A percentile compares a stretch with the other conserved stretches of the same genome.
phyloP scores from a whole-genome alignment of 129 eudicot species.

The Saposhnikovia divaricata region DNA sequence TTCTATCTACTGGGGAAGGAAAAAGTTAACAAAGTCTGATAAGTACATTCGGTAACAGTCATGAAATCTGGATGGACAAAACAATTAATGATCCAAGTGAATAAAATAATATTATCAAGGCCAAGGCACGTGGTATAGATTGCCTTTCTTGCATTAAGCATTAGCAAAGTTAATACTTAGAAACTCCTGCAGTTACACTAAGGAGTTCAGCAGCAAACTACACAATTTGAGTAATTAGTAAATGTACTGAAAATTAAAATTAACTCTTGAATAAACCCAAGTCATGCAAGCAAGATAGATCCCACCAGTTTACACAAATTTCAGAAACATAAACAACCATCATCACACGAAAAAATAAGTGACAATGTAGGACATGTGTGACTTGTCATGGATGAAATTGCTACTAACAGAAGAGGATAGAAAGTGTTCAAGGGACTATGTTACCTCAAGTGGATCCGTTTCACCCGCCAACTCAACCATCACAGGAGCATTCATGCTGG shows the following conservation, averaged over 20 bases:
- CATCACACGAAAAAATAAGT: neutral
- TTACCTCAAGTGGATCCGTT: constrained; percentile 97
- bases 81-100: too few relatives aligned
- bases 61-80: too few relatives aligned
- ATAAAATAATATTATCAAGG: neutral
- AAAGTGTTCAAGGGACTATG: neutral
- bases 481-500: constrained; percentile 99
- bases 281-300: neutral
- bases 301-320: neutral
- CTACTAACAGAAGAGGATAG: neutral
- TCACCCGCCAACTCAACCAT: constrained; percentile 99
- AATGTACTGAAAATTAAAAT: neutral
- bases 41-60: too few relatives aligned
- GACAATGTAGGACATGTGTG: neutral
- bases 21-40: too few relatives aligned
- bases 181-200: neutral
- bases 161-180: neutral
- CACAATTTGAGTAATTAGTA: neutral
- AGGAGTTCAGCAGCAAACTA: neutral
- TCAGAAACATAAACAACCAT: neutral
- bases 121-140: neutral
- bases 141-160: neutral
- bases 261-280: neutral
- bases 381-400: neutral
- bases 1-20: too few relatives aligned